Conservation (phyloP, 768 basidiomycete species). For the Mycena alexandri region DNA sequence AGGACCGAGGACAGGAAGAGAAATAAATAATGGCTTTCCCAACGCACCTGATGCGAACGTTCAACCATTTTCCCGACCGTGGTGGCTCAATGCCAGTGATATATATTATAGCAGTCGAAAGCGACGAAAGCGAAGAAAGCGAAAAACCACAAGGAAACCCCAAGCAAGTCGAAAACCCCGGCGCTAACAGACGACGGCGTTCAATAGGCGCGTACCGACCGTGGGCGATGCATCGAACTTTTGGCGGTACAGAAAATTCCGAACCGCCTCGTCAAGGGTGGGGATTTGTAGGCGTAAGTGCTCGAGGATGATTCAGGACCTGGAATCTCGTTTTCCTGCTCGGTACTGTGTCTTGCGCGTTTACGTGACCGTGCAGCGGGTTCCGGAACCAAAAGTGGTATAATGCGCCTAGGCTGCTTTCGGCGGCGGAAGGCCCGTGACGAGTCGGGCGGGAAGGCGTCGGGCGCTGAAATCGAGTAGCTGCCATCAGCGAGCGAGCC, state of each 20-base stretch:
- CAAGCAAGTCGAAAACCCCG: not conserved
- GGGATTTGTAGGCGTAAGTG: conserved; percentile 29
- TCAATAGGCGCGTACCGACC: conserved; percentile 24
- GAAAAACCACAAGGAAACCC: not conserved
- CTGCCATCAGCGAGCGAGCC: not conserved
- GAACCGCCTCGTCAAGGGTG: conserved; percentile 35
- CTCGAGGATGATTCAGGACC: not conserved
- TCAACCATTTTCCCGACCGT: too few relatives aligned
- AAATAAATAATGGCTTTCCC: too few relatives aligned
- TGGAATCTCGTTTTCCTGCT: conserved; percentile 27
- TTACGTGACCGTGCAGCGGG: not conserved
- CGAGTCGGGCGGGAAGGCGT: conserved; percentile 24
- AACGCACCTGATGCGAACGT: too few relatives aligned
- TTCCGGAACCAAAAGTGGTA: conserved; percentile 2
- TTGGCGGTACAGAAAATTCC: conserved; percentile 37
- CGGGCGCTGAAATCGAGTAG: conserved; percentile 14
- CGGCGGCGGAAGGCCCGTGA: not conserved
- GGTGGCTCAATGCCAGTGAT: not conserved
- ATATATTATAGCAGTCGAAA: too few relatives aligned
- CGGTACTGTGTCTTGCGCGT: conserved; percentile 7
- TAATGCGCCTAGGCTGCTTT: conserved; percentile 5
- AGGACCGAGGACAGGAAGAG: too few relatives aligned
- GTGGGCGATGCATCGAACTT: conserved; percentile 30
- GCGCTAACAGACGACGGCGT: not conserved
- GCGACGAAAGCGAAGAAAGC: not conserved